Evolutionary conservation across 2,329 filamentous ascomycete species (phyloP).

Genomic region (Pestalotiopsis sp.): DNA sequence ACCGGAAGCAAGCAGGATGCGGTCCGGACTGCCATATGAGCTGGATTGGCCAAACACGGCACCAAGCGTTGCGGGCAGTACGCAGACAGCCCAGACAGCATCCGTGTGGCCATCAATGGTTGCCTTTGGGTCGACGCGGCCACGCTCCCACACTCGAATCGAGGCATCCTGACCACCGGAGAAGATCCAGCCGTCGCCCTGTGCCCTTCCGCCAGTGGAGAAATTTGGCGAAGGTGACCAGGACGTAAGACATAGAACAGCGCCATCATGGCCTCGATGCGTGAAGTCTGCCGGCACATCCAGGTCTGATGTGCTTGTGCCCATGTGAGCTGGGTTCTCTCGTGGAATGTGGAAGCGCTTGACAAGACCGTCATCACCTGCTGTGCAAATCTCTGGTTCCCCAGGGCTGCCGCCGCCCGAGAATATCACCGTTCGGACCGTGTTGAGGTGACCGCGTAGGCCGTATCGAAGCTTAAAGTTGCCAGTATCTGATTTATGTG

Average conservation of each 20-base stretch:
- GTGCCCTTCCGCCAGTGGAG: slow-evolving; percentile 81
- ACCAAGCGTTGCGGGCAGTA: slow-evolving; percentile 81
- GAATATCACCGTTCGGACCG: slow-evolving; percentile 93
- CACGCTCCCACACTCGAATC: slow-evolving; percentile 92
- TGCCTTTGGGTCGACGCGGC: slow-evolving; percentile 91
- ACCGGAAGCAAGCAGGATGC: slow-evolving; percentile 88
- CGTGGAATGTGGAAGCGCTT: slow-evolving; percentile 96
- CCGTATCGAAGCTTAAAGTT: slow-evolving; percentile 94
- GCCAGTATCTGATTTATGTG: slow-evolving; percentile 66
- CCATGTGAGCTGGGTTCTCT: slow-evolving; percentile 60
- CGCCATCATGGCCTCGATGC: slow-evolving; percentile 88
- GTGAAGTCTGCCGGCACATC: slow-evolving; percentile 95
- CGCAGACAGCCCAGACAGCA: slow-evolving; percentile 93
- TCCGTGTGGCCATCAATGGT: slow-evolving; percentile 94
- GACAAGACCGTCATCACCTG: slow-evolving; percentile 91
- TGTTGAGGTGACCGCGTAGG: slow-evolving; percentile 88
- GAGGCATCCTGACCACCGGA: slow-evolving; percentile 94
- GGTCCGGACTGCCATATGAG: slow-evolving; percentile 78
- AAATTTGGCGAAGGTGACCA: slow-evolving; percentile 89
- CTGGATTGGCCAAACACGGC: slow-evolving; percentile 77
- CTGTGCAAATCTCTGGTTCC: slow-evolving; percentile 95
- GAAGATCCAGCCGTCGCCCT: slow-evolving; percentile 97
- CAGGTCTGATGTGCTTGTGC: slow-evolving; percentile 69
- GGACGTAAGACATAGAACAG: slow-evolving; percentile 83
- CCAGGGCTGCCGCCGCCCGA: slow-evolving; percentile 93